These are phyloP conservation scores for Claviceps pazoutovae DNA, from an alignment of 2,329 filamentous ascomycete species.

Conservation along the genomic window DNA sequence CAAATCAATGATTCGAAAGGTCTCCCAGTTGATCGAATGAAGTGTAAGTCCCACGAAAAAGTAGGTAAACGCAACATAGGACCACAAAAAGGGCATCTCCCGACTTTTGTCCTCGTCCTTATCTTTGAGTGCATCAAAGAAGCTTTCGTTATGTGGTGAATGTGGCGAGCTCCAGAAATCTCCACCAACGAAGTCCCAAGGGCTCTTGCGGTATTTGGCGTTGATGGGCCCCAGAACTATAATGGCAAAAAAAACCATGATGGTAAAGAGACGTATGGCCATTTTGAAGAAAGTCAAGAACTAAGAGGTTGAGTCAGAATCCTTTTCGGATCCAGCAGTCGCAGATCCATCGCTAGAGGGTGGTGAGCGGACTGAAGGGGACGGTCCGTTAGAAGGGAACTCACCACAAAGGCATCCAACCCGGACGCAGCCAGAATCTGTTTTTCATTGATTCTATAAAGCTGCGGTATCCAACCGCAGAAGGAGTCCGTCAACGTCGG, in stretches of 20 bases:
- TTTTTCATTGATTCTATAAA: constrained; percentile 77
- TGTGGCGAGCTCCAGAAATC: not conserved
- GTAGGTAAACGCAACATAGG: constrained; percentile 90
- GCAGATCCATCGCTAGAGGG: not conserved
- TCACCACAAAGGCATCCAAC: constrained; percentile 82
- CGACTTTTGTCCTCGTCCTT: constrained; percentile 21
- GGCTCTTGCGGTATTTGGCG: constrained; percentile 35
- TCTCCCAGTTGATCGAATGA: constrained; percentile 72
- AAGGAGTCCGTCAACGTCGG: constrained; percentile 72
- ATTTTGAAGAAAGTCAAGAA: constrained; percentile 95
- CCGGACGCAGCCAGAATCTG: constrained; percentile 83
- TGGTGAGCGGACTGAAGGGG: not conserved
- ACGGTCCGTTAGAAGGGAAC: constrained; percentile 14
- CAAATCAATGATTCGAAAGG: constrained; percentile 69
- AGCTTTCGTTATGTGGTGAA: constrained; percentile 5
- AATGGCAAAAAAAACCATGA: constrained; percentile 70
- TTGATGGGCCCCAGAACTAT: constrained; percentile 79
- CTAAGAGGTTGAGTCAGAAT: constrained; percentile 17
- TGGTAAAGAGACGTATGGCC: constrained; percentile 67
- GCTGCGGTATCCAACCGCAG: constrained; percentile 82
- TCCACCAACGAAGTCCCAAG: constrained; percentile 2
- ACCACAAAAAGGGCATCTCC: constrained; percentile 57
- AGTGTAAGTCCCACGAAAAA: constrained; percentile 73
- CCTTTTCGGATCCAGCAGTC: not conserved
- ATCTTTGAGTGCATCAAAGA: constrained; percentile 13